Evolutionary conservation across 768 basidiomycete species (phyloP), one percentile per base, ranked within the genome.

Genomic region (Serpula lacrymans): DNA sequence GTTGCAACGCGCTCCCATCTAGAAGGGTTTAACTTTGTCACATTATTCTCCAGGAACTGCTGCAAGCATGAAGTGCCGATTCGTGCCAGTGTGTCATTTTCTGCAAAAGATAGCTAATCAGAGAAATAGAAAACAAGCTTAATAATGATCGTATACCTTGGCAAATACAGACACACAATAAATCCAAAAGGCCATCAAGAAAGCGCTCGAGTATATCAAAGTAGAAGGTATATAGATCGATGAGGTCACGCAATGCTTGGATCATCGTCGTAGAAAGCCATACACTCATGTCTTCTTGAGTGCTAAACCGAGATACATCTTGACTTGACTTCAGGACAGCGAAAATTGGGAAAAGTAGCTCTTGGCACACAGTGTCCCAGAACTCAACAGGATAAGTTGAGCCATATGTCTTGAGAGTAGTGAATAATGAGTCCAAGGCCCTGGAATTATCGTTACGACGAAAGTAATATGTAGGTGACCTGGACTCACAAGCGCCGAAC

Each of bases 231-330:
- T 94, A 99, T 16, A 99, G 77, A 57, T 95, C 91, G 43, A 99
- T 88, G 46, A 98, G 74, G 62, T 97, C 88, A 32, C 96, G 82
- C 33, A 99, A 75, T 1, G 96, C 96, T 58, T 97, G 93, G 36
- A 98, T 96, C 88, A 99, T 93, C 2, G 96, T 99, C 11, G 96
- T 96, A 18, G 93, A 97, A 33, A 99, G 65, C 96, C 96, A 99
- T 20, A 99, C 93, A 53, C 92, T 96, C 92, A 98, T 95, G 52
- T 98, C 96, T 57, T 98, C 96, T 54, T 96, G 92, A 4, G 92
- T 94, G 60, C 75, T 88, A 69, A 97, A 98, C 14, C 95, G 78
- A 10, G 91, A 87, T 26, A 95, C 61, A 58, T 96, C 95, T 64
- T 92, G 87, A 51, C 82, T 88, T 12, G 91, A 94, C 53, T 90